A percentile compares a stretch with the other conserved stretches of the same genome.
phyloP scores from a whole-genome alignment of 1,284 basidiomycete species.

The Schizophyllum amplum region DNA sequence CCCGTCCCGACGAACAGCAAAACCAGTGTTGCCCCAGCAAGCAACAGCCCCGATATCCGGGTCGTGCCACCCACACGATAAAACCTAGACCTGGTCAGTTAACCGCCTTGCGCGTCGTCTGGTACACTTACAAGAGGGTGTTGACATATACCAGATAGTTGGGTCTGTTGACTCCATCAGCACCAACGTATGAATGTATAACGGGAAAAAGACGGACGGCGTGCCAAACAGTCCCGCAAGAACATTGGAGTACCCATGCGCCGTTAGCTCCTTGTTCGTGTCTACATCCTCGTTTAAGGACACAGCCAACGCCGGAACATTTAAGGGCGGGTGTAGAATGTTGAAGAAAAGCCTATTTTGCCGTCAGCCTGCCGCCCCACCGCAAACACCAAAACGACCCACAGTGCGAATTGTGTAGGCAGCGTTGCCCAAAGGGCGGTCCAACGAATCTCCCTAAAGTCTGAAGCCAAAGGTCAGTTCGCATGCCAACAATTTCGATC shows the following conservation, averaged over 20 bases:
- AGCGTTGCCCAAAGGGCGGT: constrained; percentile 65
- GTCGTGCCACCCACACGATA: constrained; percentile 92
- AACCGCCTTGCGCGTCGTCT: background rate
- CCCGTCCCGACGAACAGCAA: constrained; percentile 80
- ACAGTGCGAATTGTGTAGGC: constrained; percentile 78
- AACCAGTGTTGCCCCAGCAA: constrained; percentile 68
- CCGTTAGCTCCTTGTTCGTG: constrained; percentile 89
- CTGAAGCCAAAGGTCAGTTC: constrained; percentile 26
- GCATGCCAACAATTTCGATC: constrained; percentile 1
- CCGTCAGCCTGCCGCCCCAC: constrained; percentile 3
- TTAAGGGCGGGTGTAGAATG: constrained; percentile 88
- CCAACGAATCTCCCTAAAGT: constrained; percentile 56
- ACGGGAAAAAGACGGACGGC: constrained; percentile 49
- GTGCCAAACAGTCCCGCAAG: constrained; percentile 75
- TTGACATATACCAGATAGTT: constrained; percentile 89
- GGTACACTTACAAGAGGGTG: constrained; percentile 61
- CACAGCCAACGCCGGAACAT: constrained; percentile 91
- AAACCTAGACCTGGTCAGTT: constrained; percentile 43
- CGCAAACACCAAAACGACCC: constrained; percentile 19
- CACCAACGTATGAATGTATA: background rate
- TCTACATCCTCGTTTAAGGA: constrained; percentile 88
- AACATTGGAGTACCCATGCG: constrained; percentile 89
- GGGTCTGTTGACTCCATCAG: constrained; percentile 35
- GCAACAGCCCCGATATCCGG: constrained; percentile 78
- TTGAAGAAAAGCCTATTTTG: constrained; percentile 74